These are phyloP conservation scores for Casaregolazyma lundiana DNA, from an alignment of 1,139 yeast species.

Conservation along the genomic window DNA sequence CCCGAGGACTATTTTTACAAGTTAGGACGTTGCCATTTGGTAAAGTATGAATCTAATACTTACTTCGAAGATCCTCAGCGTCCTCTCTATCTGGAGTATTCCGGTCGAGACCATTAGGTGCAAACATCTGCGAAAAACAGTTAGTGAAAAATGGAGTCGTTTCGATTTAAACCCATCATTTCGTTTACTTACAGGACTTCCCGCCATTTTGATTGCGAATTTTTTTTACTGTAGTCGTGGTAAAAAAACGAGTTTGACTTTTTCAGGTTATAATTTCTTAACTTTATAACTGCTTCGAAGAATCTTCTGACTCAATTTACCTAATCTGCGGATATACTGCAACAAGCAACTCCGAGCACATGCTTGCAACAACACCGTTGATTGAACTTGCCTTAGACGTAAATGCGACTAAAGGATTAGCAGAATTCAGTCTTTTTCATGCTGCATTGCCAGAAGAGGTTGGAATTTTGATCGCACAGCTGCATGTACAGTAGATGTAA, in stretches of 20 bases:
- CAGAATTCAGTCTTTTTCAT: too few relatives aligned
- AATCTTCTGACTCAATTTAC: neutral
- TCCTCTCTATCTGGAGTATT: conserved; percentile 30
- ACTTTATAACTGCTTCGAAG: neutral
- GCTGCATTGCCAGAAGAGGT: too few relatives aligned
- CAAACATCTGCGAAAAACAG: conserved; percentile 42
- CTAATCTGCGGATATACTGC: neutral
- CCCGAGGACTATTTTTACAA: conserved; percentile 46
- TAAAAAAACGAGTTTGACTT: neutral
- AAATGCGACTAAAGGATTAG: too few relatives aligned
- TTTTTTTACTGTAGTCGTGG: neutral
- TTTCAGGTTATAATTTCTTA: neutral
- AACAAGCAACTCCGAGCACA: neutral
- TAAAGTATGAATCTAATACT: neutral
- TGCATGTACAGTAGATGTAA: too few relatives aligned
- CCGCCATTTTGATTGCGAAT: neutral
- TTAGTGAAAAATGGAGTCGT: conserved; percentile 28
- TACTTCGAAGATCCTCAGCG: conserved; percentile 76
- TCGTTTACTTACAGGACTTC: neutral
- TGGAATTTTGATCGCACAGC: too few relatives aligned
- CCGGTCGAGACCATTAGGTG: conserved; percentile 36
- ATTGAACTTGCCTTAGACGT: neutral
- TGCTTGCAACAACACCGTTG: neutral
- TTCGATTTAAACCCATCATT: neutral
- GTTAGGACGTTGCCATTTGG: neutral